Base-by-base conservation (phyloP, 805 yeast genomes). In the Naumovozyma baii region DNA sequence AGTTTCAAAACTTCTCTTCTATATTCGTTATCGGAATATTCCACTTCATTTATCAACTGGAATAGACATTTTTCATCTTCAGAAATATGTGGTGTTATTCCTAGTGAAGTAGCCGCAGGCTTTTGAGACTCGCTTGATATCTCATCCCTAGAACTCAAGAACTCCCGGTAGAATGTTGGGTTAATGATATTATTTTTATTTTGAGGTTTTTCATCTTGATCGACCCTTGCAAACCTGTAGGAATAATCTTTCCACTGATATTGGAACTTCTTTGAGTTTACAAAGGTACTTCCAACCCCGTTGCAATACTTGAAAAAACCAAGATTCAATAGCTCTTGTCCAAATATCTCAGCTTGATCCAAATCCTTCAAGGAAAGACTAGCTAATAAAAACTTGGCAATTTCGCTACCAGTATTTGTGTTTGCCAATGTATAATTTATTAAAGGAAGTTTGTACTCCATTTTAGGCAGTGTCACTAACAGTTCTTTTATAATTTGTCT, bases 201-300 rank as follows among this genome's bases (percentile, higher is more conserved):
- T 7, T 7, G 26, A 7, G 10, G 7, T 22, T 22, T 10, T 8
- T 29, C 15, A n/a, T 29, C 15, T 14, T 29, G 31, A 8, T 29
- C 5, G 13, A n/a, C 13, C 14, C 65, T 68, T 2, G 78, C 76
- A 34, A 74, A 64, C 44, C 72, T 76, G 54, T 73, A 83, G 1
- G 83, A 83, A 43, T 69, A 61, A 3, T 78, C 78, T 45, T 76
- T 79, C 95, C 95, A 86, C 60, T 84, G 95, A 54, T 84, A 85
- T 51, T 66, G 70, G 57, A 80, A 76, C 40, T 77, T 80, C 2
- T 86, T 74, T 16, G 86, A 76, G 57, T 83, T 84, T 39, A 80
- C 85, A 59, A 85, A 85, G 38, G 78, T 74, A 37, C 76, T 70
- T 5, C 90, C 90, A 34, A 83, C 76, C 25, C 78, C 67, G 19